These are phyloP conservation scores for Panicum virgatum DNA, from an alignment of 202 grass and related monocot species.

Conservation along the genomic window DNA sequence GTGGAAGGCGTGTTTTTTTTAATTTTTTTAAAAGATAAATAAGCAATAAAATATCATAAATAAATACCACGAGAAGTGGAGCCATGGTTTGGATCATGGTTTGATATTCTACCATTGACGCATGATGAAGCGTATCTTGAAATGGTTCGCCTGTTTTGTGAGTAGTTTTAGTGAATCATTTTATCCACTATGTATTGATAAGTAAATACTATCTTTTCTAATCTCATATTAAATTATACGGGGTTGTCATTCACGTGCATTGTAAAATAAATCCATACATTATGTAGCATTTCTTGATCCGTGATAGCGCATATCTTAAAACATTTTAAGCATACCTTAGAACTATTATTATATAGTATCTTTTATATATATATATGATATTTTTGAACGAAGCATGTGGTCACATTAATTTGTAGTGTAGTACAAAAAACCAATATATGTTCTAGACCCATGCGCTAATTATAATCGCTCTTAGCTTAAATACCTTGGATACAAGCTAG, in stretches of 20 bases:
- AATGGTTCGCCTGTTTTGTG: background rate
- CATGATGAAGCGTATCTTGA: background rate
- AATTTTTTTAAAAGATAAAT: background rate
- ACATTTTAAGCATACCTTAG: too few species aligned
- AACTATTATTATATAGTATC: too few species aligned
- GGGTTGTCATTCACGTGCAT: too few species aligned
- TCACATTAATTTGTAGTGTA: background rate
- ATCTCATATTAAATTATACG: too few species aligned
- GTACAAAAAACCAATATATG: background rate
- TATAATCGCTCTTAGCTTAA: background rate
- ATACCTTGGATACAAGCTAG: background rate
- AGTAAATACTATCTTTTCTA: too few species aligned
- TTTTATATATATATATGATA: background rate
- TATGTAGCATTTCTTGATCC: background rate
- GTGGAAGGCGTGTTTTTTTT: background rate
- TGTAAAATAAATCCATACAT: background rate
- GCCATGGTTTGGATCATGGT: background rate
- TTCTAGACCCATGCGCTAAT: background rate
- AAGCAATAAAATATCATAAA: background rate
- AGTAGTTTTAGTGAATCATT: background rate
- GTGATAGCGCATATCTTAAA: too few species aligned
- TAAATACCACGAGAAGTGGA: background rate
- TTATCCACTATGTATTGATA: too few species aligned
- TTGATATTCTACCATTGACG: background rate
- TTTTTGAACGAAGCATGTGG: background rate